These are phyloP conservation scores for Haematococcus sp. DNA, from an alignment of 139 green algal species.

Conservation along the genomic window DNA sequence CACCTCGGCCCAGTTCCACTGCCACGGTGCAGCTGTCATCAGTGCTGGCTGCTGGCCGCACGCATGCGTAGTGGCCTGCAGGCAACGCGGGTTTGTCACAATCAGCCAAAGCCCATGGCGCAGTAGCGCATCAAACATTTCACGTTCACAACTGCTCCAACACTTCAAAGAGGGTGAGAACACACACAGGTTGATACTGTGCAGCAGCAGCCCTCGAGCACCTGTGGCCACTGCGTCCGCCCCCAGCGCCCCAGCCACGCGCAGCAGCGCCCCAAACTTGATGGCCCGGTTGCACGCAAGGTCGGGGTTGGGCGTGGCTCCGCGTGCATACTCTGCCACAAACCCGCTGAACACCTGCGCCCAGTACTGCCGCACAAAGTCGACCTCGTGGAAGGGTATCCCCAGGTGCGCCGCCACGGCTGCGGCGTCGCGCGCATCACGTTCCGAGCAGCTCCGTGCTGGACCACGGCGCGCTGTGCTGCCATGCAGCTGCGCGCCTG, in stretches of 20 bases:
- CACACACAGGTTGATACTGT: too few relatives aligned
- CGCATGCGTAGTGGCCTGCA: constrained; percentile 76
- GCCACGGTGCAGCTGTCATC: background rate
- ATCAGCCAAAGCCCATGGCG: too few relatives aligned
- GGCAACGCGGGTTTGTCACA: too few relatives aligned
- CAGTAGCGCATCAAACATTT: too few relatives aligned
- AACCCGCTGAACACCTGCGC: constrained; percentile 72
- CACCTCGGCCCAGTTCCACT: constrained; percentile 50
- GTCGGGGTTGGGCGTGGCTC: constrained; percentile 84
- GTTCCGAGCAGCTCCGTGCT: background rate
- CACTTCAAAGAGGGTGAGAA: too few relatives aligned
- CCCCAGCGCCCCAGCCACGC: constrained; percentile 42
- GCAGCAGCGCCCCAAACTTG: constrained; percentile 76
- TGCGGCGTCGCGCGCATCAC: background rate
- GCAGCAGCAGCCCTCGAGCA: too few relatives aligned
- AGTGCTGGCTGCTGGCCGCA: constrained; percentile 16
- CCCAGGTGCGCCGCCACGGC: constrained; percentile 26
- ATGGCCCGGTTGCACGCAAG: constrained; percentile 83
- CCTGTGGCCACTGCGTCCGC: constrained; percentile 30
- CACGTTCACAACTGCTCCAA: too few relatives aligned
- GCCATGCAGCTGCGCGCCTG: too few relatives aligned
- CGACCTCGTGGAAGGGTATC: constrained; percentile 66
- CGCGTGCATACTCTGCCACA: constrained; percentile 42
- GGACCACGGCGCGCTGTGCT: too few relatives aligned
- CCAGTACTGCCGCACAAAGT: constrained; percentile 80